phyloP scores from a whole-genome alignment of 345 rosid genomes.

The Syzygium oleosum region DNA sequence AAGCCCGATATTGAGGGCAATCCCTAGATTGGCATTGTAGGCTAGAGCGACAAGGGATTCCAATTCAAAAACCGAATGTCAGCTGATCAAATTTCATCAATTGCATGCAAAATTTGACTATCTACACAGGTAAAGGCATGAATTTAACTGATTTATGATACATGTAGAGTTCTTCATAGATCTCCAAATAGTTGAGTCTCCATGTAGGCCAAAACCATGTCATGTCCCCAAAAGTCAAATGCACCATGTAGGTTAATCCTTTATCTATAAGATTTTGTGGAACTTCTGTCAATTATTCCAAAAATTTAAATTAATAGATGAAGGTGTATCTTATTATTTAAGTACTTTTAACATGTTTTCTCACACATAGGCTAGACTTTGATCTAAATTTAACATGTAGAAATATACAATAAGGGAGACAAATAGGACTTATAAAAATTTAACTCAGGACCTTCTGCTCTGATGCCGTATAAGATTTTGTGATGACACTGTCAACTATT shows the following conservation, averaged over 20 bases:
- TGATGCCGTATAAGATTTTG: not conserved
- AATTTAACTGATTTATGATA: too few relatives aligned
- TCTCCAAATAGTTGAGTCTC: not conserved
- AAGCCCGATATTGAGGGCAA: not conserved
- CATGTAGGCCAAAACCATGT: too few relatives aligned
- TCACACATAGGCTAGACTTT: not conserved
- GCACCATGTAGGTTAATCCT: too few relatives aligned
- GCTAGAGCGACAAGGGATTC: not conserved
- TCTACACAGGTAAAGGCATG: not conserved
- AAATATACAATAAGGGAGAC: not conserved
- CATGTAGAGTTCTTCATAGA: too few relatives aligned
- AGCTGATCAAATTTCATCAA: not conserved
- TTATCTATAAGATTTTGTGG: too few relatives aligned
- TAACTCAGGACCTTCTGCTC: accelerated
- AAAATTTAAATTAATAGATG: too few relatives aligned
- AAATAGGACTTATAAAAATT: not conserved
- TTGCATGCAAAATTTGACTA: not conserved
- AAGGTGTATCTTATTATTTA: not conserved
- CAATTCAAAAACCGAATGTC: not conserved
- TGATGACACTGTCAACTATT: not conserved
- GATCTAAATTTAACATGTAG: not conserved
- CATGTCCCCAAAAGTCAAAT: too few relatives aligned
- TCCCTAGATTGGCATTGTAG: not conserved
- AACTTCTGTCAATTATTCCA: too few relatives aligned
- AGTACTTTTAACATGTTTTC: not conserved